Base-by-base conservation (phyloP, 1,139 yeast genomes). In the Suhomyces panamericanus region DNA sequence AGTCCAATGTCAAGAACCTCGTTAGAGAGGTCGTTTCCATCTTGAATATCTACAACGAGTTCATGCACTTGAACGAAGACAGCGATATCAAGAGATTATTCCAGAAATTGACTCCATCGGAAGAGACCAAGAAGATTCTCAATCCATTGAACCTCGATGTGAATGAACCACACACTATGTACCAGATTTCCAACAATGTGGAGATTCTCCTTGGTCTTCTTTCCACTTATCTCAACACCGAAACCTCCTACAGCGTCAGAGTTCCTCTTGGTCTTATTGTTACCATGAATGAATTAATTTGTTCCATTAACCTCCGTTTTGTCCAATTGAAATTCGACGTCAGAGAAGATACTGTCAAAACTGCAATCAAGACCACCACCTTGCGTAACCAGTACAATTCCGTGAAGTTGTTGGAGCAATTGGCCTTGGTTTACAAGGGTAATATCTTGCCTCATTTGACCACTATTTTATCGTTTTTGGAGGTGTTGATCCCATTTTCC, bases 221-320 rank as follows among this genome's bases (percentile, higher is more conserved):
- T 33, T 51, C 62, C 8, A 71, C 76, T 0, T 78, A 77, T 56
- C 61, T 75, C 41, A 66, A 69, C 13, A 67, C 69, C 30, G 76
- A 73, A 48, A 80, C 79, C 8, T 75, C 72, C 29, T 76, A 64
- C 57, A 74, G 75, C 44, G 74, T 75, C 14, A 64, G 60, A 36
- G 66, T 78, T n/a, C 90, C 93, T 3, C 51, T 85, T 27, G 89
- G 89, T 1, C 58, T 67, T 40, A 57, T 83, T 2, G 57, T 83
- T 9, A 59, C 68, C 9, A 50, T 81, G 35, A 67, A 73, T 31
- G 87, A 83, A 55, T 60, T 78, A 3, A 56, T 83, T 10, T 62
- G 80, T 46, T 73, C 82, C 20, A 64, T 85, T 43, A 81, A 83
- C 51, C 65, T 77, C 12, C 76, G 72, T 43, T 81, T 77, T 50